These are phyloP conservation scores for Senecio squalidus DNA, from an alignment of 140 eudicot genomes.

Conservation along the genomic window DNA sequence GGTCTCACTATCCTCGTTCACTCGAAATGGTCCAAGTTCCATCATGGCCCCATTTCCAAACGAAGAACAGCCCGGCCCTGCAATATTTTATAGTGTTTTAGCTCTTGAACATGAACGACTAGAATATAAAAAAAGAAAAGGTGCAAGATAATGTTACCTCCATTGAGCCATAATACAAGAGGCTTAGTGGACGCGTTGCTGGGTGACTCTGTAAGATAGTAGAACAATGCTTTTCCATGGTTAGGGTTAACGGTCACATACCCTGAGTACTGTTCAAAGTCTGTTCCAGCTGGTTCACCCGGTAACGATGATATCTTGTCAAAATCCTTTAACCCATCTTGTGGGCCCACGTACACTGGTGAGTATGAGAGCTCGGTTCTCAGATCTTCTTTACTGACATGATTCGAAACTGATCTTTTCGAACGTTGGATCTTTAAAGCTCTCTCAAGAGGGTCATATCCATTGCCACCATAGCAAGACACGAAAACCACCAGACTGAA, in stretches of 20 bases:
- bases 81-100: background rate
- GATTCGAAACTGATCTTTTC: constrained; percentile 5
- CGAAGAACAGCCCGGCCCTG: constrained; percentile 83
- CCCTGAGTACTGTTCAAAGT: constrained; percentile 59
- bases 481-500: constrained; percentile 28
- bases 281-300: constrained; percentile 46
- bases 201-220: constrained; percentile 47
- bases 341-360: constrained; percentile 40
- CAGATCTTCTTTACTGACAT: background rate
- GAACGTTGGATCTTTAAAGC: constrained; percentile 29
- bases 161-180: constrained; percentile 69
- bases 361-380: constrained; percentile 10
- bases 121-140: background rate
- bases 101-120: background rate
- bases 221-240: constrained; percentile 54
- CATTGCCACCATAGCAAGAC: constrained; percentile 38
- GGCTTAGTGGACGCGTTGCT: constrained; percentile 43
- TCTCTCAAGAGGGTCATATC: constrained; percentile 41
- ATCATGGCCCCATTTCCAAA: constrained; percentile 65
- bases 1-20: constrained; percentile 39
- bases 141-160: constrained; percentile 37
- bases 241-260: constrained; percentile 56
- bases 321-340: constrained; percentile 44
- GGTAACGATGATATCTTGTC: constrained; percentile 44
- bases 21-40: constrained; percentile 73